These are phyloP conservation scores for Exophiala viscosa DNA, from an alignment of 2,329 filamentous ascomycete genomes.

Conservation along the genomic window DNA sequence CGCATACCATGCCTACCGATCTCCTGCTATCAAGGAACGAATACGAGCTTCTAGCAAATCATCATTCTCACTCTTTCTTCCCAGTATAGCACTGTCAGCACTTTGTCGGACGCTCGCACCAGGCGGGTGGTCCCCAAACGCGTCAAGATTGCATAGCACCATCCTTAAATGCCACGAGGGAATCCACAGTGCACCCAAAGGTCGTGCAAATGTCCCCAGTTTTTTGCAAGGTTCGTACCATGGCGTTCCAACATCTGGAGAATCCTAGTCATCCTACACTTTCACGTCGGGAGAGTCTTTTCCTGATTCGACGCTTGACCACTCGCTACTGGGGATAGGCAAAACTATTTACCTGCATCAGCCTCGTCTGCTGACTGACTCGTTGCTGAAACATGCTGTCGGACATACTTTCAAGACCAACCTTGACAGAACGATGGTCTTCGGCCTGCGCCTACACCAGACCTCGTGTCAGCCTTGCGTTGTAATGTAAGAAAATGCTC, in stretches of 20 bases:
- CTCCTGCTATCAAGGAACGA: slow-evolving; percentile 12
- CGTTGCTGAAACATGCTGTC: background rate
- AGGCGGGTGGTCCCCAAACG: background rate
- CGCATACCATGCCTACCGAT: slow-evolving; percentile 8
- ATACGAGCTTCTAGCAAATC: slow-evolving; percentile 2
- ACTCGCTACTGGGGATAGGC: background rate
- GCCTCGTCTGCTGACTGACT: background rate
- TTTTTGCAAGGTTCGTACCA: background rate
- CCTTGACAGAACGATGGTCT: too few species aligned
- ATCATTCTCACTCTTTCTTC: background rate
- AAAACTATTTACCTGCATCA: slow-evolving; percentile 11
- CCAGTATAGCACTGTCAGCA: slow-evolving; percentile 15
- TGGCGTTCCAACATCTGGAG: slow-evolving; percentile 8
- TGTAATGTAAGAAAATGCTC: too few species aligned
- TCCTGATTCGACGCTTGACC: background rate
- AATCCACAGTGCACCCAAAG: background rate
- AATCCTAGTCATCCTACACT: slow-evolving; percentile 6
- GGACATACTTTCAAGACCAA: too few species aligned
- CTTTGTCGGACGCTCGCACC: slow-evolving; percentile 15
- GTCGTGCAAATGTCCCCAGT: too few species aligned
- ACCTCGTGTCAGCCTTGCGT: too few species aligned
- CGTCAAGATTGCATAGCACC: background rate
- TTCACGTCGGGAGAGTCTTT: background rate
- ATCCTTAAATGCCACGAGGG: slow-evolving; percentile 15
- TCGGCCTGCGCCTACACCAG: too few species aligned